Conservation (phyloP, 129 eudicot genomes). For the Lactuca sativa region DNA sequence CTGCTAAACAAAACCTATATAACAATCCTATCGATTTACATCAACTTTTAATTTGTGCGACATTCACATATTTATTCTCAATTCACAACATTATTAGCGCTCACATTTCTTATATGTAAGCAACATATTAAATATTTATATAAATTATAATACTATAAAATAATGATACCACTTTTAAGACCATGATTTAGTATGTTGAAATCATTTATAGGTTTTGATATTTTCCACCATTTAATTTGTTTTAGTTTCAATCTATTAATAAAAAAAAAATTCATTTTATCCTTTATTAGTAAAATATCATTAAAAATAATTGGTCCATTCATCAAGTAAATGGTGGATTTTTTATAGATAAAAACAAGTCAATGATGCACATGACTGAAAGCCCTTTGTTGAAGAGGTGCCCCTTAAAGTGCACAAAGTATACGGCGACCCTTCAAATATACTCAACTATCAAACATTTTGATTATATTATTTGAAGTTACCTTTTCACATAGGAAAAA, state of each 20-base stretch:
- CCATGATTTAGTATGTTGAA: neutral
- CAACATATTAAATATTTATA: neutral
- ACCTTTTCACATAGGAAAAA: conserved; percentile 5
- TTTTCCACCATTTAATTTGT: neutral
- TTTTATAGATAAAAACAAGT: conserved; percentile 11
- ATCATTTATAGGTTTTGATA: neutral
- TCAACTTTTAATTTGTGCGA: neutral
- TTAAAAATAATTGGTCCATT: neutral
- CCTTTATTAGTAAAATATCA: neutral
- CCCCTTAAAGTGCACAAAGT: conserved; percentile 42
- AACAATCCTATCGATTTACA: neutral
- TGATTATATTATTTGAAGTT: neutral
- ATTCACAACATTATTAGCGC: neutral
- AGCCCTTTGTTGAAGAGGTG: conserved; percentile 21
- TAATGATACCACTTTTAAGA: no score
- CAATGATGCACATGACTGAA: conserved; percentile 33
- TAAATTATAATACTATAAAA: no score
- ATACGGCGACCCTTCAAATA: conserved; percentile 27
- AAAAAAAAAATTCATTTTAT: no score
- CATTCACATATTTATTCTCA: neutral
- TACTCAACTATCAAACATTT: conserved; percentile 20
- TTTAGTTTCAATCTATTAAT: neutral
- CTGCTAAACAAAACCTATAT: no score
- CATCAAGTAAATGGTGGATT: neutral
- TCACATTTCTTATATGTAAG: neutral